Percentiles rank a stretch among this genome's conserved stretches.
Evolutionary conservation across 179 eudicot genomes (phyloP).

Genomic region (Nepenthes alata): DNA sequence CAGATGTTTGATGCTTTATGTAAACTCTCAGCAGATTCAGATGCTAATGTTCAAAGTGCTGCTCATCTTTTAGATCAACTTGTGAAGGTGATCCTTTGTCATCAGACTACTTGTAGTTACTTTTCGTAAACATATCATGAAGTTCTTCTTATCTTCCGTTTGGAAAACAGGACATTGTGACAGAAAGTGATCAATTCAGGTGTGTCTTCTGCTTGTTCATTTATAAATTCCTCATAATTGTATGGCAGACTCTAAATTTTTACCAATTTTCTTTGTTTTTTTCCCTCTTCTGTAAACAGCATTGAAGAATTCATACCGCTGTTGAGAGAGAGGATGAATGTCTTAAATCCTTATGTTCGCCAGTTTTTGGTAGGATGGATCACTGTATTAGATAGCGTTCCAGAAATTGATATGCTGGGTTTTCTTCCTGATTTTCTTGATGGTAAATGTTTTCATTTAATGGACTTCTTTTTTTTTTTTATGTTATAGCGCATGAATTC

Average conservation of each 20-base stretch:
- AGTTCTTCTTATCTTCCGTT: conserved; percentile 10
- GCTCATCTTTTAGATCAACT: conserved; percentile 98
- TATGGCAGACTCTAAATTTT: background rate
- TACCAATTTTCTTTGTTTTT: background rate
- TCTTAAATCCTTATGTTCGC: conserved; percentile 92
- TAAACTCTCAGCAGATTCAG: conserved; percentile 95
- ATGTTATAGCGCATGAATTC: conserved; percentile 4
- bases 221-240: background rate
- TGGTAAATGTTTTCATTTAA: conserved; percentile 38
- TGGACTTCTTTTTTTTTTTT: conserved; percentile 4
- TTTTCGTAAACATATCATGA: background rate
- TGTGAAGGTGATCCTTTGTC: conserved; percentile 56
- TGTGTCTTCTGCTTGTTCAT: conserved; percentile 17
- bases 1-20: conserved; percentile 93
- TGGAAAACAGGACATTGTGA: conserved; percentile 81
- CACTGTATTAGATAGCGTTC: conserved; percentile 97
- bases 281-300: conserved; percentile 29
- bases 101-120: background rate
- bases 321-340: conserved; percentile 98
- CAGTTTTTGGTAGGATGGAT: conserved; percentile 99
- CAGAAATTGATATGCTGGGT: conserved; percentile 97
- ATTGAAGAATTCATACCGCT: conserved; percentile 98
- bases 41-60: conserved; percentile 97
- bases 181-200: conserved; percentile 99
- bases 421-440: conserved; percentile 99